These are phyloP conservation scores for Xylaria nigripes DNA, from an alignment of 495 filamentous ascomycete genomes.

Conservation along the genomic window DNA sequence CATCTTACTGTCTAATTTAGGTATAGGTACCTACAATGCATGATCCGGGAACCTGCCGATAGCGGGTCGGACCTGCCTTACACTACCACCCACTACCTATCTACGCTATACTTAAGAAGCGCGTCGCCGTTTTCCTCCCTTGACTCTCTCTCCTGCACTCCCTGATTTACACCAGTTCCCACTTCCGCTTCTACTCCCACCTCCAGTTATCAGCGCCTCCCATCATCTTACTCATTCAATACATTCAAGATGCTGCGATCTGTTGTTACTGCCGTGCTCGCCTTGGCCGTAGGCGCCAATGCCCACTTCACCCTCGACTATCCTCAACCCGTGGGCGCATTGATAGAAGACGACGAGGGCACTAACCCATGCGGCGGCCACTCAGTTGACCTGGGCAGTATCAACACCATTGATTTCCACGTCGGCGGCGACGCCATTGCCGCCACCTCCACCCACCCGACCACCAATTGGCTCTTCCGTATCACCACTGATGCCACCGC, in stretches of 20 bases:
- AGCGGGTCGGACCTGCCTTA: too few species aligned
- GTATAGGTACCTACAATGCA: too few species aligned
- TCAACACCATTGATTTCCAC: conserved; percentile 38
- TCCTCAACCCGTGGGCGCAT: conserved; percentile 36
- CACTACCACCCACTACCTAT: too few species aligned
- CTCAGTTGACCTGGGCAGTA: conserved; percentile 27
- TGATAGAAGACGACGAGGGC: conserved; percentile 36
- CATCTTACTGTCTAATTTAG: too few species aligned
- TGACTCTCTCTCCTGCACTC: background rate
- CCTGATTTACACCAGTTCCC: background rate
- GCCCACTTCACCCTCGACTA: conserved; percentile 42
- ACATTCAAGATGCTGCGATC: conserved; percentile 11
- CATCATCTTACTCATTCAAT: background rate
- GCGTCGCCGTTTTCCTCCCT: background rate
- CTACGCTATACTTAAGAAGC: too few species aligned
- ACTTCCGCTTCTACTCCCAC: background rate
- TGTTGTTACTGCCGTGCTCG: conserved; percentile 18
- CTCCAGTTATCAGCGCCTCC: background rate
- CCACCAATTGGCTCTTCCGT: conserved; percentile 43
- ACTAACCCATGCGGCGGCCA: conserved; percentile 42
- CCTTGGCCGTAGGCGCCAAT: conserved; percentile 21
- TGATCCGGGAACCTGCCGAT: too few species aligned
- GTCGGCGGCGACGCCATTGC: conserved; percentile 41
- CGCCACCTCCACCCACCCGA: conserved; percentile 34
- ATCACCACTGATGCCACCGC: conserved; percentile 38